Percentiles rank a stretch among this genome's conserved stretches.
These are phyloP conservation scores for Mycena indigotica DNA, from an alignment of 768 basidiomycete species.

Conservation along the genomic window DNA sequence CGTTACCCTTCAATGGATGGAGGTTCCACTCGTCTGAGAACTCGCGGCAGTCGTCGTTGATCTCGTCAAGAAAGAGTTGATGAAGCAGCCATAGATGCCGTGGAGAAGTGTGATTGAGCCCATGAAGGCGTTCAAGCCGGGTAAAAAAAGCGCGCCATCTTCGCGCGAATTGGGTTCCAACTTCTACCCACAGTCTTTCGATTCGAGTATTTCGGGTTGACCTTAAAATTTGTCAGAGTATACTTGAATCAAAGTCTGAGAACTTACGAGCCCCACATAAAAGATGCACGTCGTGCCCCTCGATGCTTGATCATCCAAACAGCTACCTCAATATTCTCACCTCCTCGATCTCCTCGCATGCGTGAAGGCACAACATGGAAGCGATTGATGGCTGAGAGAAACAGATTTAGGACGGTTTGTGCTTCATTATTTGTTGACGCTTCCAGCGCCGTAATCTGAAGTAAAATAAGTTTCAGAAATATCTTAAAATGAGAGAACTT, in stretches of 20 bases:
- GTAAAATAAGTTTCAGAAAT: not conserved
- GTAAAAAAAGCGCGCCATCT: slow-evolving; percentile 42
- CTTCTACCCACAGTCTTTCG: slow-evolving; percentile 45
- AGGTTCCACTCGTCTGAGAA: slow-evolving; percentile 35
- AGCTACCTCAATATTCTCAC: slow-evolving; percentile 30
- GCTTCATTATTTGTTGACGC: slow-evolving; percentile 16
- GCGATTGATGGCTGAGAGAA: not conserved
- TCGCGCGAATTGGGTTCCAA: slow-evolving; percentile 36
- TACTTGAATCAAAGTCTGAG: not conserved
- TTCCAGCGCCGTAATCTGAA: slow-evolving; percentile 17
- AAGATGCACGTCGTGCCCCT: slow-evolving; percentile 24
- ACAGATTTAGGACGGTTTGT: slow-evolving; percentile 8
- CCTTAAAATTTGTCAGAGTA: slow-evolving; percentile 5
- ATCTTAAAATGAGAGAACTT: not conserved
- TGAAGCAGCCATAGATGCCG: slow-evolving; percentile 45
- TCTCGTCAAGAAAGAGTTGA: slow-evolving; percentile 29
- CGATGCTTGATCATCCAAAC: slow-evolving; percentile 28
- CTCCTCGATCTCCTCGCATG: slow-evolving; percentile 28
- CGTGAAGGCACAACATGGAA: slow-evolving; percentile 22
- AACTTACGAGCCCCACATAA: slow-evolving; percentile 15
- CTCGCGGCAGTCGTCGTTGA: slow-evolving; percentile 29
- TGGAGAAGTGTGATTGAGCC: slow-evolving; percentile 27
- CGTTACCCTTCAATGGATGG: slow-evolving; percentile 26
- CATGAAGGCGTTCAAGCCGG: slow-evolving; percentile 32
- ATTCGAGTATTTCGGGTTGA: slow-evolving; percentile 39